phyloP scores from a whole-genome alignment of 768 basidiomycete genomes.

The Termitomyces sp. region DNA sequence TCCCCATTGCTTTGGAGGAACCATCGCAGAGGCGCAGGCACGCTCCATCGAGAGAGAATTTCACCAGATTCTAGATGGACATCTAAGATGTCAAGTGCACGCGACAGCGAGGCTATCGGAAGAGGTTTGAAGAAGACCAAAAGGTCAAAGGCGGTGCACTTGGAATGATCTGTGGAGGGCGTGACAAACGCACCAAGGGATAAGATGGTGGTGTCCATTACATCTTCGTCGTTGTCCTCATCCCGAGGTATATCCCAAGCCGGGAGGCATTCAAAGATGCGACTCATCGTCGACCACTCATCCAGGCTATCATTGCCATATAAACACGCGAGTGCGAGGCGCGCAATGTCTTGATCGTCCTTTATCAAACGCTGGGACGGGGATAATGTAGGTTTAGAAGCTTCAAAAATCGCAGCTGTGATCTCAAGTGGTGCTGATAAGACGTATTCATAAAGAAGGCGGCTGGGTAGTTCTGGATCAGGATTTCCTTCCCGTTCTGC shows the following conservation, averaged over 20 bases:
- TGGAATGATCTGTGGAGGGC: constrained; percentile 59
- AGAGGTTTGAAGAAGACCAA: constrained; percentile 80
- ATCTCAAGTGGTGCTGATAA: constrained; percentile 62
- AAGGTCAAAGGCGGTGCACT: constrained; percentile 62
- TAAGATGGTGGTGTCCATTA: constrained; percentile 74
- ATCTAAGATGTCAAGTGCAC: constrained; percentile 86
- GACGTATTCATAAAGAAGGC: constrained; percentile 67
- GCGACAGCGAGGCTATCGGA: constrained; percentile 67
- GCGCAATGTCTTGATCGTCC: constrained; percentile 78
- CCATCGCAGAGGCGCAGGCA: constrained; percentile 82
- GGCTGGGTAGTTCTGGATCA: constrained; percentile 59
- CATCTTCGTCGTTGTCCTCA: constrained; percentile 64
- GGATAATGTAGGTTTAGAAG: constrained; percentile 86
- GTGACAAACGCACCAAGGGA: constrained; percentile 78
- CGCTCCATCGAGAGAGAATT: constrained; percentile 84
- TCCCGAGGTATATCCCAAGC: constrained; percentile 68
- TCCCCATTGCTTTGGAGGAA: constrained; percentile 76
- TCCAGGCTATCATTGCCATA: constrained; percentile 75
- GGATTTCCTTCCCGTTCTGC: constrained; percentile 75
- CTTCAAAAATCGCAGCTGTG: constrained; percentile 76
- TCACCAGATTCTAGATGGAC: constrained; percentile 93
- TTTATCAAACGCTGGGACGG: constrained; percentile 66
- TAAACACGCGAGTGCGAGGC: constrained; percentile 80
- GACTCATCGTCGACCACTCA: constrained; percentile 82
- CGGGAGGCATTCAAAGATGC: constrained; percentile 93